phyloP scores from a whole-genome alignment of 768 basidiomycete genomes.

The Leccinum subgranulosum region DNA sequence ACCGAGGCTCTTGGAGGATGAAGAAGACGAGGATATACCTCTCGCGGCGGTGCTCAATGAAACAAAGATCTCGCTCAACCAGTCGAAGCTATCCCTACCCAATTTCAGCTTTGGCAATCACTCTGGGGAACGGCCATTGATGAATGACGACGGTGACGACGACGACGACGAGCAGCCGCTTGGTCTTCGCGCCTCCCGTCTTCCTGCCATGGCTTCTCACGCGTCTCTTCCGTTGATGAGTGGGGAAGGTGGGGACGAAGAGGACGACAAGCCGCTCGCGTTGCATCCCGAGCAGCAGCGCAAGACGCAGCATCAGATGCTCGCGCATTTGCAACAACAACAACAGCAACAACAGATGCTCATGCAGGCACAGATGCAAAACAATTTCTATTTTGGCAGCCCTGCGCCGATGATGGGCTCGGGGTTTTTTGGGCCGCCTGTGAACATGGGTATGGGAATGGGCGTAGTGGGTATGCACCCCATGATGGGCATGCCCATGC shows the following conservation, averaged over 20 bases:
- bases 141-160: slow-evolving; percentile 41
- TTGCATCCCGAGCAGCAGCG: slow-evolving; percentile 80
- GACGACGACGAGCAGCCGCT: slow-evolving; percentile 69
- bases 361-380: slow-evolving; percentile 76
- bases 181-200: slow-evolving; percentile 60
- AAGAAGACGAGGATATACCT: slow-evolving; percentile 61
- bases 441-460: slow-evolving; percentile 37
- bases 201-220: slow-evolving; percentile 25
- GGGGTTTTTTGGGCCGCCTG: slow-evolving; percentile 62
- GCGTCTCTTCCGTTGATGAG: slow-evolving; percentile 25
- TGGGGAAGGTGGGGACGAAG: slow-evolving; percentile 50
- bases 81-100: slow-evolving; percentile 42
- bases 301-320: slow-evolving; percentile 51
- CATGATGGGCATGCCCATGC: slow-evolving; percentile 37
- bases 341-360: slow-evolving; percentile 62
- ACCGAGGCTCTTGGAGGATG: slow-evolving; percentile 32
- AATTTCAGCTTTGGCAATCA: slow-evolving; percentile 41
- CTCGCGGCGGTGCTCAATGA: slow-evolving; percentile 57
- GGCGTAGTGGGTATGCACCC: slow-evolving; percentile 39
- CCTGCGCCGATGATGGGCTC: slow-evolving; percentile 68
- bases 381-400: slow-evolving; percentile 67
- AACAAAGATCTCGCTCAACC: slow-evolving; percentile 41
- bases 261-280: slow-evolving; percentile 70
- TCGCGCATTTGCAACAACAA: slow-evolving; percentile 33
- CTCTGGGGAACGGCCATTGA: slow-evolving; percentile 10